These are phyloP conservation scores for Trametes gibbosa DNA, from an alignment of 768 basidiomycete genomes.

Conservation along the genomic window DNA sequence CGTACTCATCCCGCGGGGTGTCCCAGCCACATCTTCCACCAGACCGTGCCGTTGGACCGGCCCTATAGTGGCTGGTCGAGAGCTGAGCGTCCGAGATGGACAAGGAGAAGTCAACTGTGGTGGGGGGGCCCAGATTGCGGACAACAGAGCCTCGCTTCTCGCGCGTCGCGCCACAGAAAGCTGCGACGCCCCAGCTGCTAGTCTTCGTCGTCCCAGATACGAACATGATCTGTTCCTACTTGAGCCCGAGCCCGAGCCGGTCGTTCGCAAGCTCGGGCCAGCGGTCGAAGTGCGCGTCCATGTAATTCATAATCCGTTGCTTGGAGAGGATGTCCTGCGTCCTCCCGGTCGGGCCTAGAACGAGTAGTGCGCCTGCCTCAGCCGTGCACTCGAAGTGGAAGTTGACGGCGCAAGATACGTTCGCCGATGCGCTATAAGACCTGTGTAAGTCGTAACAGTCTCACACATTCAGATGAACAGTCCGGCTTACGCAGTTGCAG, in stretches of 20 bases:
- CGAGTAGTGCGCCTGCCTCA: slow-evolving; percentile 12
- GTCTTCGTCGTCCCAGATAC: slow-evolving; percentile 19
- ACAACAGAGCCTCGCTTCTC: not conserved
- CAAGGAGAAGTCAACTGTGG: not conserved
- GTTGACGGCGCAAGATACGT: not conserved
- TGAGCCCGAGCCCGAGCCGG: not conserved
- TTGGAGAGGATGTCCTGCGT: not conserved
- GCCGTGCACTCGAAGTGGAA: slow-evolving; percentile 7
- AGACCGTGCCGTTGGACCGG: not conserved
- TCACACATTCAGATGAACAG: not conserved
- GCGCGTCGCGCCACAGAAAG: not conserved
- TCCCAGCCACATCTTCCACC: not conserved
- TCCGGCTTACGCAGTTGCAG: not conserved
- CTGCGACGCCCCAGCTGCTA: slow-evolving; percentile 12
- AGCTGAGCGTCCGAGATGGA: not conserved
- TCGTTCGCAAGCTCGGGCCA: slow-evolving; percentile 15
- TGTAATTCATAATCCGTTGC: not conserved
- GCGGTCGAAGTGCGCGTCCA: not conserved
- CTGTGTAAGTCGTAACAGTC: too few species aligned
- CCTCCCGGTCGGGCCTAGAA: not conserved
- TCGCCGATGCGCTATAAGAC: not conserved
- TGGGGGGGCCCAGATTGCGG: not conserved
- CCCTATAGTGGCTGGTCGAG: not conserved
- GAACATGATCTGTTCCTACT: slow-evolving; percentile 9
- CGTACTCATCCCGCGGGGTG: not conserved